Base-by-base conservation (phyloP, 2,329 filamentous ascomycete species). In the Fusarium sp. region DNA sequence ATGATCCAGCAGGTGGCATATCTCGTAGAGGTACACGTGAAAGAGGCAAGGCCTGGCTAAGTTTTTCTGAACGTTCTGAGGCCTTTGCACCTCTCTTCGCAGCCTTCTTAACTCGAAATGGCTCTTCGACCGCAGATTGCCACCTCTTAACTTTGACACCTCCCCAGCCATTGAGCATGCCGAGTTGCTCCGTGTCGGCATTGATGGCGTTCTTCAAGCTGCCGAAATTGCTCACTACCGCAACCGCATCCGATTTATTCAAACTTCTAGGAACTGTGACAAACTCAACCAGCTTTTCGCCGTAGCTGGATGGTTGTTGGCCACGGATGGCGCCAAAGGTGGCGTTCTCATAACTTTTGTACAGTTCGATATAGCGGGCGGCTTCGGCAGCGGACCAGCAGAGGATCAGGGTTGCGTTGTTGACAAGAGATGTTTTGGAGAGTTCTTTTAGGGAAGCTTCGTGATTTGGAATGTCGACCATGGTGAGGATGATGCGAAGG, bases 381-480 rank as follows among this genome's bases (percentile, higher is more conserved):
- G 94, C 95, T 82, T 99, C 96, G 62, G 93, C 92, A 18, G 95
- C 93, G 8, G 92, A 95, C 96, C 96, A 99, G 82, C 93, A 97
- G 10, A 98, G 85, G 52, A 99, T 90, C 15, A 99, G 80, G 3
- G 96, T 99, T 39, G 97, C 88, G 71, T 97, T 94, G 79, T 98
- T 97, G 79, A 98, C 89, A 26, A 98, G 81, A 16, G 92, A 94
- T 3, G 94, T 97, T 79, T 98, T 98, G 64, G 93, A 93, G 12
- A 99, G 85, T 77, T 98, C 96, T 71, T 92, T 93, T 52, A 99
- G 81, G 6, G 91, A 88, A 60, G 97, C 94, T 79, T 98, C 93
- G 75, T 98, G 96, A 76, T 97, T 97, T 24, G 91, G 89, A 53
- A 99, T 97, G 79, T 99, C 96, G 26, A 98, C 94, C 88, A 98